These are phyloP conservation scores for Starmerella khaoyaiensis DNA, from an alignment of 805 yeast genomes.

Conservation along the genomic window DNA sequence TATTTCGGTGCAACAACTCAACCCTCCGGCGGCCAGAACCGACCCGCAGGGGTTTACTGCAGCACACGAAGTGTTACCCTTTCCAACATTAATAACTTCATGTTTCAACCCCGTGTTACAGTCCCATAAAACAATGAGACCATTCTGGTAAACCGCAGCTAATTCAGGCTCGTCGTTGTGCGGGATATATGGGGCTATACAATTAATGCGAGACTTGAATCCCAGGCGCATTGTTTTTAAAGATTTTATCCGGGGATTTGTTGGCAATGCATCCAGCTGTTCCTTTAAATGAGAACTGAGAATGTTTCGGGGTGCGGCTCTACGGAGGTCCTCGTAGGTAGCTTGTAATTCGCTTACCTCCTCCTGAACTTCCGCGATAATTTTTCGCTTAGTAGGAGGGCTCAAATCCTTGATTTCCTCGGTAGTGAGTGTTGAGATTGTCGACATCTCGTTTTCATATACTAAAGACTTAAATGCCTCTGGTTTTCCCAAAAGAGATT, in stretches of 20 bases:
- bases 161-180: constrained; percentile 2
- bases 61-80: constrained; percentile 13
- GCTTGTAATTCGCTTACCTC: constrained; percentile 5
- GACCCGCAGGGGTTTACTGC: constrained; percentile 11
- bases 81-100: constrained; percentile 16
- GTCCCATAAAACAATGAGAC: constrained; percentile 17
- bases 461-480: too few species aligned
- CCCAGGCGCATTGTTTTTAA: too few species aligned
- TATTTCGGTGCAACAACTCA: constrained; percentile 19
- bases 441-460: too few species aligned
- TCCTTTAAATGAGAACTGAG: too few species aligned
- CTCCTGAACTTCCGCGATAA: constrained; percentile 1
- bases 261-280: too few species aligned
- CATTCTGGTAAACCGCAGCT: constrained; percentile 14
- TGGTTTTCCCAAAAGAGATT: too few species aligned
- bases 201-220: too few species aligned
- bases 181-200: too few species aligned
- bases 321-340: background rate
- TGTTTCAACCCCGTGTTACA: constrained; percentile 11
- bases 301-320: constrained; percentile 1
- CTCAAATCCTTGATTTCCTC: constrained; percentile 2
- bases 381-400: background rate
- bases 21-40: constrained; percentile 18
- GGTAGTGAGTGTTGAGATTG: too few species aligned
- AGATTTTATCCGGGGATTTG: too few species aligned